These are phyloP conservation scores for Grosmannia serpens DNA, from an alignment of 2,329 filamentous ascomycete species.

Conservation along the genomic window DNA sequence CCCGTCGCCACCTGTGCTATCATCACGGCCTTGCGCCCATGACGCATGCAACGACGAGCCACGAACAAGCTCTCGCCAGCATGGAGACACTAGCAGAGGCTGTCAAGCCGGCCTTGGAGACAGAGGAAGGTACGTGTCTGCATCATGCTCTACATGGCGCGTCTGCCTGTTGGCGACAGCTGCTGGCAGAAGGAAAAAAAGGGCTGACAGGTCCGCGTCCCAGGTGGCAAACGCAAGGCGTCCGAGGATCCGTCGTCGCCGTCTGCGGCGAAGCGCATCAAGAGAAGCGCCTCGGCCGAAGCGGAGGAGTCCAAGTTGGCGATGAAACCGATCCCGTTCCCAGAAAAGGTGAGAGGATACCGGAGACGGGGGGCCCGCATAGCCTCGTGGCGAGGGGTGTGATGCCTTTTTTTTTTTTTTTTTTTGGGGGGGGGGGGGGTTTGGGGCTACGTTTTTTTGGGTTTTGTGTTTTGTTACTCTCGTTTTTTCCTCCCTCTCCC, in stretches of 20 bases:
- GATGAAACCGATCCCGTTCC: conserved; percentile 66
- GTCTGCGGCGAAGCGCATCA: conserved; percentile 53
- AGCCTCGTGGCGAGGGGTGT: too few species aligned
- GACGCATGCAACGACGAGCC: background rate
- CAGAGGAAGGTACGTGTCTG: background rate
- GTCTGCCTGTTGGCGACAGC: too few species aligned
- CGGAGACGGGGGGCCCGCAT: too few species aligned
- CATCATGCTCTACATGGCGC: too few species aligned
- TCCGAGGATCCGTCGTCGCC: conserved; percentile 52
- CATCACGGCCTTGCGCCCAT: background rate
- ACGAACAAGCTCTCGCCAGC: background rate
- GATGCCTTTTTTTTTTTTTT: too few species aligned
- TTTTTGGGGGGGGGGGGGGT: too few species aligned
- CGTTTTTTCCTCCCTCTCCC: too few species aligned
- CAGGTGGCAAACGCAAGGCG: conserved; percentile 62
- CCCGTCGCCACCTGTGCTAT: background rate
- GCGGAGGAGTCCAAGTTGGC: conserved; percentile 27
- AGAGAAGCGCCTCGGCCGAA: conserved; percentile 36
- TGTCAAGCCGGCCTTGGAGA: background rate
- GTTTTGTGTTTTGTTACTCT: too few species aligned
- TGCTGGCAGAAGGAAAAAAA: background rate
- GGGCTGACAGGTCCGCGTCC: background rate
- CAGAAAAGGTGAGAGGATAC: conserved; percentile 71
- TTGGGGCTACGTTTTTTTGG: too few species aligned
- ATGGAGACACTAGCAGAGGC: background rate